A percentile compares a stretch with the other conserved stretches of the same genome.
Evolutionary conservation across 2,329 filamentous ascomycete genomes (phyloP).

Genomic region (Cytospora mali): DNA sequence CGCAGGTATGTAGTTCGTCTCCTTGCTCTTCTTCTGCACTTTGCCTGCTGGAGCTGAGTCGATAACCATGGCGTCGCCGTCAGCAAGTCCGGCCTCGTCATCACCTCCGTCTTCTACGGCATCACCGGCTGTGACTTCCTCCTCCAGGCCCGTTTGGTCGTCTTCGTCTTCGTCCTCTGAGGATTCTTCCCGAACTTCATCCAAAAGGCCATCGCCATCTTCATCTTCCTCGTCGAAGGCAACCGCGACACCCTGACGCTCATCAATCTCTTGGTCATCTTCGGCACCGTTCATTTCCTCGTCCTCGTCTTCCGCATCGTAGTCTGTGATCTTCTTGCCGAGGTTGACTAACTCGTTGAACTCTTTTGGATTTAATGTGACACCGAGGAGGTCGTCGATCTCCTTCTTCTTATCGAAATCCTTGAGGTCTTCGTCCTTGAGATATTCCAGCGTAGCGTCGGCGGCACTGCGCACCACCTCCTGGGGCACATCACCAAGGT

Average conservation of each 20-base stretch:
- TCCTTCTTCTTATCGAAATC: constrained; percentile 99
- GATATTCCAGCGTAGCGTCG: constrained; percentile 84
- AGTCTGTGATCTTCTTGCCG: constrained; percentile 98
- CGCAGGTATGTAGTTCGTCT: constrained; percentile 70
- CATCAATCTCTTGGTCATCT: constrained; percentile 80
- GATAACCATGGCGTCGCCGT: constrained; percentile 80
- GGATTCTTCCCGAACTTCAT: constrained; percentile 86
- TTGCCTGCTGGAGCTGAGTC: constrained; percentile 63
- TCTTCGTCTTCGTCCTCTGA: constrained; percentile 70
- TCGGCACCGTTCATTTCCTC: constrained; percentile 76
- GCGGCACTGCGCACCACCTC: constrained; percentile 92
- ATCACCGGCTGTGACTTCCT: constrained; percentile 53
- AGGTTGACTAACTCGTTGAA: constrained; percentile 97
- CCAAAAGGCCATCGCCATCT: constrained; percentile 73
- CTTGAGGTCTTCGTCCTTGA: constrained; percentile 95
- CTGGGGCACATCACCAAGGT: constrained; percentile 89
- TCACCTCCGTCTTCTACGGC: constrained; percentile 51
- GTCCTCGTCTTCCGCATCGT: constrained; percentile 94
- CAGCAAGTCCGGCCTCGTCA: constrained; percentile 54
- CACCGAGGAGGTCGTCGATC: constrained; percentile 90
- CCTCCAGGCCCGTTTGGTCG: constrained; percentile 58
- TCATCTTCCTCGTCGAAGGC: constrained; percentile 94
- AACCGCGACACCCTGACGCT: constrained; percentile 94
- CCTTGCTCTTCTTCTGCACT: constrained; percentile 50
- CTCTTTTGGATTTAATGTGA: constrained; percentile 78